These are phyloP conservation scores for Rhexocercosporidium sp. DNA, from an alignment of 2,329 filamentous ascomycete genomes.

Conservation along the genomic window DNA sequence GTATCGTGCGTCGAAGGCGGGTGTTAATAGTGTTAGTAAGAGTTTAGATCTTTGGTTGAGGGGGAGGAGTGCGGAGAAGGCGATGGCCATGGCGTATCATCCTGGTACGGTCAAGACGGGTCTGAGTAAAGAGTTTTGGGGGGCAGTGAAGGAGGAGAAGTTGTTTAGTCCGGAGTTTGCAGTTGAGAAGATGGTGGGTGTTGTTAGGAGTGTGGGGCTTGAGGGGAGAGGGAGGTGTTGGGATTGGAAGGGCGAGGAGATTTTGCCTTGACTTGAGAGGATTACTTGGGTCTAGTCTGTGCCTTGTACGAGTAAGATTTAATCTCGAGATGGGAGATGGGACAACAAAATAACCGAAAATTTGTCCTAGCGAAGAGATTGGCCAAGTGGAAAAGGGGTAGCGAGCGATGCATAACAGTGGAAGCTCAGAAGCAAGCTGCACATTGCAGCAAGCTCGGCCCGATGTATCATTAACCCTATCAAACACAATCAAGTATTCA, in stretches of 20 bases:
- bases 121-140: constrained; percentile 76
- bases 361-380: not conserved
- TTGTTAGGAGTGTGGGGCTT: constrained; percentile 55
- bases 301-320: not conserved
- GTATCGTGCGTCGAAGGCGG: constrained; percentile 79
- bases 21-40: constrained; percentile 72
- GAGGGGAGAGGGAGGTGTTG: constrained; percentile 66
- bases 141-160: constrained; percentile 61
- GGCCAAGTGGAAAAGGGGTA: not conserved
- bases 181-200: constrained; percentile 65
- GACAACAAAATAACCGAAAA: too few species aligned
- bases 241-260: constrained; percentile 72
- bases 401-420: not conserved
- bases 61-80: constrained; percentile 61
- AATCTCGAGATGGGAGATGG: too few species aligned
- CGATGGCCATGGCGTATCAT: constrained; percentile 73
- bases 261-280: constrained; percentile 43
- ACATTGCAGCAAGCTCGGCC: not conserved
- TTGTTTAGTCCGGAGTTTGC: constrained; percentile 71
- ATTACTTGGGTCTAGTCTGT: not conserved
- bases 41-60: constrained; percentile 72
- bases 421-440: not conserved
- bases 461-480: not conserved
- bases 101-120: constrained; percentile 82
- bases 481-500: not conserved